Evolutionary conservation across 2,329 filamentous ascomycete species (phyloP).

Genomic region (Hymenoscyphus scutula): DNA sequence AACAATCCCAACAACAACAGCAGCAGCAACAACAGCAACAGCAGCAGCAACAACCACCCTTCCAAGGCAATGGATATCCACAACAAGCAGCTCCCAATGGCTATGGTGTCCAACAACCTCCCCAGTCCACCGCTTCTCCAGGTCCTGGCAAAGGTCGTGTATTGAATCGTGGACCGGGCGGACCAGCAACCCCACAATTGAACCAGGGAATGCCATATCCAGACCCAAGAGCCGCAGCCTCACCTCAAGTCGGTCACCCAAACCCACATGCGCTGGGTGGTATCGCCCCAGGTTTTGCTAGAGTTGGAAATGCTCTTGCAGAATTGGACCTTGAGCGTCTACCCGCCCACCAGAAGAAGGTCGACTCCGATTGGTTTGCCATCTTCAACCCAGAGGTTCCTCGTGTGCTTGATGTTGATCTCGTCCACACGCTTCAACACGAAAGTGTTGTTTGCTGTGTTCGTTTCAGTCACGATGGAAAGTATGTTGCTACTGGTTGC

Average conservation of each 20-base stretch:
- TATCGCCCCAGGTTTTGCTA: slow-evolving; percentile 39
- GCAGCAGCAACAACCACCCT: slow-evolving; percentile 51
- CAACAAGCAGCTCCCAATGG: slow-evolving; percentile 58
- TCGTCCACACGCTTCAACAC: slow-evolving; percentile 89
- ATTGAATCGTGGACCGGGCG: slow-evolving; percentile 61
- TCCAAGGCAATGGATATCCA: slow-evolving; percentile 58
- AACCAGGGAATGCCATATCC: slow-evolving; percentile 84
- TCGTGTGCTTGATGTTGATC: slow-evolving; percentile 85
- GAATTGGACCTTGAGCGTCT: slow-evolving; percentile 86
- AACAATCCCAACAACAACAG: slow-evolving; percentile 15
- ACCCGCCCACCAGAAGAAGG: slow-evolving; percentile 83
- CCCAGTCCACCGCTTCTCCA: slow-evolving; percentile 81
- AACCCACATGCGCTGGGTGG: slow-evolving; percentile 58
- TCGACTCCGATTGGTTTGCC: slow-evolving; percentile 89
- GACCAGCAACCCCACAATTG: slow-evolving; percentile 88
- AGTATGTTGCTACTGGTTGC: slow-evolving; percentile 94
- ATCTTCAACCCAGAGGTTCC: slow-evolving; percentile 93
- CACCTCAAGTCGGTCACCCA: slow-evolving; percentile 84
- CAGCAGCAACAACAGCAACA: slow-evolving; percentile 9
- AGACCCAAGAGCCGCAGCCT: slow-evolving; percentile 64
- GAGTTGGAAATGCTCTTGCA: slow-evolving; percentile 70
- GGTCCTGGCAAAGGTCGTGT: slow-evolving; percentile 71
- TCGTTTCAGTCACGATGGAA: slow-evolving; percentile 91
- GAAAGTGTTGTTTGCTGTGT: slow-evolving; percentile 98
- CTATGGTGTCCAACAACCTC: slow-evolving; percentile 73